These are phyloP conservation scores for Candida ovalis DNA, from an alignment of 805 yeast genomes.

Conservation along the genomic window DNA sequence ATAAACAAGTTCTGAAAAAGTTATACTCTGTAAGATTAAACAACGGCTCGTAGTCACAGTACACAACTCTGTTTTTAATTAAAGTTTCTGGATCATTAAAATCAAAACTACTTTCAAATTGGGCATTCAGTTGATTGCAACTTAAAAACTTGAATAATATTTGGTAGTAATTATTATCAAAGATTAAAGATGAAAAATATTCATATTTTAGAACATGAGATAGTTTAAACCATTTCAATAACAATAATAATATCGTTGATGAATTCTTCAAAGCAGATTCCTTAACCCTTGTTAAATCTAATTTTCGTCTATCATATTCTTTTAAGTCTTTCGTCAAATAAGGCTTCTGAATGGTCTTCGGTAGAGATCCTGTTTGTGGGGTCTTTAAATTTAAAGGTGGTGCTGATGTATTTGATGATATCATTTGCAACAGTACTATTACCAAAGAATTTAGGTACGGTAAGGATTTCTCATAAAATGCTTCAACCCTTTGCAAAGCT, in stretches of 20 bases:
- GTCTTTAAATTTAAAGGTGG: slow-evolving; percentile 21
- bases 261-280: slow-evolving; percentile 60
- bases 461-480: slow-evolving; percentile 50
- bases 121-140: slow-evolving; percentile 27
- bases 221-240: slow-evolving; percentile 74
- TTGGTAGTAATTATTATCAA: slow-evolving; percentile 61
- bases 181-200: slow-evolving; percentile 63
- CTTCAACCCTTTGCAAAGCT: slow-evolving; percentile 54
- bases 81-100: slow-evolving; percentile 24
- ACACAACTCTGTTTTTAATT: slow-evolving; percentile 27
- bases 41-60: slow-evolving; percentile 30
- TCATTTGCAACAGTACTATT: slow-evolving; percentile 57
- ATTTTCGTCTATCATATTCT: slow-evolving; percentile 33
- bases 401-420: slow-evolving; percentile 45
- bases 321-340: slow-evolving; percentile 14
- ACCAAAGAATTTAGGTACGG: slow-evolving; percentile 60
- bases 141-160: slow-evolving; percentile 32
- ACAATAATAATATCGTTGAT: slow-evolving; percentile 45
- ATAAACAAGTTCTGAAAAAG: slow-evolving; percentile 21
- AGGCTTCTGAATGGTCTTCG: slow-evolving; percentile 20
- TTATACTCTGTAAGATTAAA: slow-evolving; percentile 25
- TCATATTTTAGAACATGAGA: slow-evolving; percentile 79
- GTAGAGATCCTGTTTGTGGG: slow-evolving; percentile 14
- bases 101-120: slow-evolving; percentile 24
- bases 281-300: slow-evolving; percentile 57